A percentile compares a stretch with the other conserved stretches of the same genome.
Evolutionary conservation across 805 yeast genomes (phyloP).

Genomic region (Saturnispora bothae): DNA sequence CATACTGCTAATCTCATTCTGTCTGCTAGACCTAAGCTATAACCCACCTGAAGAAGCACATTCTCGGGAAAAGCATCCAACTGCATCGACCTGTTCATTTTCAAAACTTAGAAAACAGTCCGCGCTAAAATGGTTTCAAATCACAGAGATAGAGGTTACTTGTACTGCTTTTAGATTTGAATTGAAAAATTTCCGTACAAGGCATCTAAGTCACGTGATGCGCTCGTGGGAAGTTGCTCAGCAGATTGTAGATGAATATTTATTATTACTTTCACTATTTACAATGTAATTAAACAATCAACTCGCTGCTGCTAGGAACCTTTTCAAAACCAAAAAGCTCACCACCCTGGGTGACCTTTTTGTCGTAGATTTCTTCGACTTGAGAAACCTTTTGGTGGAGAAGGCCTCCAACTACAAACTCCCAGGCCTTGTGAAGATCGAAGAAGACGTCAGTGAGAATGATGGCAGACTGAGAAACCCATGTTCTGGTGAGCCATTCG

Average conservation of each 20-base stretch:
- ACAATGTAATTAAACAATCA: slow-evolving; percentile 12
- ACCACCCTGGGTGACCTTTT: slow-evolving; percentile 33
- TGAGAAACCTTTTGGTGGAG: slow-evolving; percentile 23
- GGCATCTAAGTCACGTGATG: slow-evolving; percentile 1
- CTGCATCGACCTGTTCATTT: too few relatives aligned
- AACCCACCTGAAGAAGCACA: slow-evolving; percentile 7
- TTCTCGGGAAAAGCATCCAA: slow-evolving; percentile 11
- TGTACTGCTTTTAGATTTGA: neutral
- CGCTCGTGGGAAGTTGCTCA: neutral
- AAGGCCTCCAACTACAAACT: slow-evolving; percentile 4
- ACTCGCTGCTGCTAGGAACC: slow-evolving; percentile 21
- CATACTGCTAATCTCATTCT: slow-evolving; percentile 7
- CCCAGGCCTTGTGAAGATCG: slow-evolving; percentile 8
- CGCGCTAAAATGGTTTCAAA: too few relatives aligned
- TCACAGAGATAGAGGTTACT: too few relatives aligned
- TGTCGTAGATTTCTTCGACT: slow-evolving; percentile 36
- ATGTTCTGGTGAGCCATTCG: slow-evolving; percentile 14
- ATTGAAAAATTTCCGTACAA: neutral
- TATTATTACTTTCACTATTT: too few relatives aligned
- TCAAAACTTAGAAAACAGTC: too few relatives aligned
- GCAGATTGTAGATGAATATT: neutral
- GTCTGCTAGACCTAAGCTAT: slow-evolving; percentile 5
- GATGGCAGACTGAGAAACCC: slow-evolving; percentile 12
- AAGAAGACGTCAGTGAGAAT: slow-evolving; percentile 12
- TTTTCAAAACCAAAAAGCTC: slow-evolving; percentile 33